Evolutionary conservation across 805 yeast species (phyloP).

Genomic region (Suhomyces kilbournensis): DNA sequence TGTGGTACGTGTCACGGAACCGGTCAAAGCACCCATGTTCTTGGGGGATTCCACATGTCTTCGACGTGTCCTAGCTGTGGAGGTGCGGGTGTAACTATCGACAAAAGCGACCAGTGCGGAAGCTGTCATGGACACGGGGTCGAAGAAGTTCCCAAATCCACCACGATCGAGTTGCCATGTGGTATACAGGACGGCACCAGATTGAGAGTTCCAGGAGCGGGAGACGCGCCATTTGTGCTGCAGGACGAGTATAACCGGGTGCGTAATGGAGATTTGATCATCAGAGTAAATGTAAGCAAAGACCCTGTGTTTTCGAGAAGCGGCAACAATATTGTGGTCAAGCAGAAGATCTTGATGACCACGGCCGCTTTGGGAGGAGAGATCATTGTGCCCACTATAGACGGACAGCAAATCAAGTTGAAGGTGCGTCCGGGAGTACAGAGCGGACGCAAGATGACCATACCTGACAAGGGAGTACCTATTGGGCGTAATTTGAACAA

Average conservation of each 20-base stretch:
- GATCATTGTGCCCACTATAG: slow-evolving; percentile 85
- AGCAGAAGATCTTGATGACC: slow-evolving; percentile 78
- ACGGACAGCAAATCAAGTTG: slow-evolving; percentile 70
- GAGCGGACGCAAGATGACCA: slow-evolving; percentile 64
- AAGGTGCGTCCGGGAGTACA: slow-evolving; percentile 86
- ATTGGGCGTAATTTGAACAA: slow-evolving; percentile 45
- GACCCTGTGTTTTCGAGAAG: slow-evolving; percentile 69
- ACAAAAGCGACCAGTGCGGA: slow-evolving; percentile 65
- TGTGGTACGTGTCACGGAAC: slow-evolving; percentile 91
- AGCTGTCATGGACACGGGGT: slow-evolving; percentile 92
- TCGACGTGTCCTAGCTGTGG: slow-evolving; percentile 85
- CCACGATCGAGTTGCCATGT: slow-evolving; percentile 80
- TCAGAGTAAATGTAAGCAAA: slow-evolving; percentile 72
- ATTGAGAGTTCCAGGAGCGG: slow-evolving; percentile 80
- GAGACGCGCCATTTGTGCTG: slow-evolving; percentile 80
- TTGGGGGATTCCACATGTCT: slow-evolving; percentile 96
- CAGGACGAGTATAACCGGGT: slow-evolving; percentile 66
- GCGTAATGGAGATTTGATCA: slow-evolving; percentile 82
- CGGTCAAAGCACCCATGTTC: slow-evolving; percentile 81
- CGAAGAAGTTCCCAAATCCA: slow-evolving; percentile 59
- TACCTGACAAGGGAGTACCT: slow-evolving; percentile 90
- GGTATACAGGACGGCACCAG: slow-evolving; percentile 87
- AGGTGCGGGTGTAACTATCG: slow-evolving; percentile 82
- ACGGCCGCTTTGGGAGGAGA: slow-evolving; percentile 96
- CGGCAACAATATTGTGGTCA: slow-evolving; percentile 63